These are phyloP conservation scores for Flaveria linearis DNA, from an alignment of 129 eudicot genomes.

Conservation along the genomic window DNA sequence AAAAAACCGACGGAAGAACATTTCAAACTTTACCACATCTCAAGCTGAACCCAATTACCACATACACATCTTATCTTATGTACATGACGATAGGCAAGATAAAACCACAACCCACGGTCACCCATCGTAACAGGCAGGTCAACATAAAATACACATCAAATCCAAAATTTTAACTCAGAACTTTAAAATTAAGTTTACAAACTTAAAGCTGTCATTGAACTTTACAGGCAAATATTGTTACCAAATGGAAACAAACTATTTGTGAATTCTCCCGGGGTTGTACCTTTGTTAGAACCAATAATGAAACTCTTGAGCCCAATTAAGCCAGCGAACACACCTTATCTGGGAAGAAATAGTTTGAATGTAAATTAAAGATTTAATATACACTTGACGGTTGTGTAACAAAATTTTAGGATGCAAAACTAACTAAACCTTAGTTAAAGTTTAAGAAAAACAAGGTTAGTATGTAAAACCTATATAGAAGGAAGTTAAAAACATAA, in stretches of 20 bases:
- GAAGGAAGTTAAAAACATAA: not conserved
- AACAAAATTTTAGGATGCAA: not conserved
- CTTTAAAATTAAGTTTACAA: not conserved
- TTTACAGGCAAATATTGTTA: conserved; percentile 55
- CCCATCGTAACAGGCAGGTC: not conserved
- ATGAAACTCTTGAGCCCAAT: conserved; percentile 40
- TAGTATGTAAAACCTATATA: not conserved
- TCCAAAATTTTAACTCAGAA: not conserved
- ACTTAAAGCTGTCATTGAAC: conserved; percentile 34
- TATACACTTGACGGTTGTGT: not conserved
- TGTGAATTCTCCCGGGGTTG: conserved; percentile 48
- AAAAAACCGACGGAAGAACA: not conserved
- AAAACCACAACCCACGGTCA: not conserved
- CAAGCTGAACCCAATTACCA: not conserved
- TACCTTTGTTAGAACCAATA: conserved; percentile 52
- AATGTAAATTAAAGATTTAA: not conserved
- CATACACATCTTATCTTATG: not conserved
- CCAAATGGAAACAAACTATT: conserved; percentile 48
- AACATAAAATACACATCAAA: not conserved
- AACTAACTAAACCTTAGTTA: not conserved
- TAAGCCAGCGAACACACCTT: conserved; percentile 75
- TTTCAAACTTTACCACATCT: not conserved
- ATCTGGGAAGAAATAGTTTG: conserved; percentile 50
- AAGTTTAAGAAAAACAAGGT: not conserved
- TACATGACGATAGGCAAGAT: not conserved